Evolutionary conservation across 805 yeast genomes (phyloP).

Genomic region (Ogataea methanolica): DNA sequence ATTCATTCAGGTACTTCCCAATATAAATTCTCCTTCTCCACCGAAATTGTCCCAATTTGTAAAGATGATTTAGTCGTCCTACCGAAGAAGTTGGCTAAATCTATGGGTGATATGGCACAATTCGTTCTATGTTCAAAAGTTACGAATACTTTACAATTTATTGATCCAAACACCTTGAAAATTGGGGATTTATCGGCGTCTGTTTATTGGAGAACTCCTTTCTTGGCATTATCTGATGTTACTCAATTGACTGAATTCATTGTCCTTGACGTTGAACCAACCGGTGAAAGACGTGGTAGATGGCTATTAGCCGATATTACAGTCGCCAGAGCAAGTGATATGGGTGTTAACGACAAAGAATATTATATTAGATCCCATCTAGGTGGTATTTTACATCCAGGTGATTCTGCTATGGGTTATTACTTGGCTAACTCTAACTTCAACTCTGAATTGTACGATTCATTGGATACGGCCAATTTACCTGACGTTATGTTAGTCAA

Average conservation of each 20-base stretch:
- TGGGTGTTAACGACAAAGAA: constrained; percentile 81
- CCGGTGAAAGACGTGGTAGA: constrained; percentile 74
- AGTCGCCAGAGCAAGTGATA: constrained; percentile 81
- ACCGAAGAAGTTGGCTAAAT: constrained; percentile 81
- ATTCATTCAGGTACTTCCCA: constrained; percentile 84
- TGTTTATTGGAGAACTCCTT: constrained; percentile 80
- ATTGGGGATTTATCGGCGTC: constrained; percentile 66
- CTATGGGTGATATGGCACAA: constrained; percentile 77
- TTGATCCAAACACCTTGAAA: constrained; percentile 81
- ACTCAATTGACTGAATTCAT: constrained; percentile 80
- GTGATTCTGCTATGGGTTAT: constrained; percentile 93
- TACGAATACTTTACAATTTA: constrained; percentile 76
- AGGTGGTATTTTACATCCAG: constrained; percentile 94
- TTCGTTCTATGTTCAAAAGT: constrained; percentile 81
- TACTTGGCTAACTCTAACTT: constrained; percentile 80
- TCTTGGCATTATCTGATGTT: constrained; percentile 69
- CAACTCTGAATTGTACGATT: constrained; percentile 82
- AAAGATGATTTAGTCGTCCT: constrained; percentile 92
- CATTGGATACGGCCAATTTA: constrained; percentile 52
- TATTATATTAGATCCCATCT: constrained; percentile 86
- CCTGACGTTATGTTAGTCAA: constrained; percentile 88
- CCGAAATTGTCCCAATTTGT: constrained; percentile 94
- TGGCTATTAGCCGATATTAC: constrained; percentile 85
- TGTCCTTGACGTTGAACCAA: constrained; percentile 90
- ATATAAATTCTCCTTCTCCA: constrained; percentile 87